Conservation (phyloP, 257 asterid species). For the Solanum raphanifolium region DNA sequence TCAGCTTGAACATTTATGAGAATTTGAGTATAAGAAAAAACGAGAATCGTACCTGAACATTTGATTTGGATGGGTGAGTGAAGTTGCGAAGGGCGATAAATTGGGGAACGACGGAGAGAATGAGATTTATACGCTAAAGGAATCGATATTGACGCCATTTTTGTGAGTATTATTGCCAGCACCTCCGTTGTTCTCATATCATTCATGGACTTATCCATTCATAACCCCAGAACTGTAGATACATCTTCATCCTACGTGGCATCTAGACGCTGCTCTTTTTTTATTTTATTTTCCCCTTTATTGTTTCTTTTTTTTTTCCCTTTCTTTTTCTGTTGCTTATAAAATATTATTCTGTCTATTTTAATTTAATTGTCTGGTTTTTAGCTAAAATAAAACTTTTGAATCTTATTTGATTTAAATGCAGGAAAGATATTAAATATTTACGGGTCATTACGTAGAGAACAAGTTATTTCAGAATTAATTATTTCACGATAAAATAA, state of each 20-base stretch:
- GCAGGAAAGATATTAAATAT: too few species aligned
- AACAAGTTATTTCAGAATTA: too few species aligned
- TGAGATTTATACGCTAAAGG: conserved; percentile 34
- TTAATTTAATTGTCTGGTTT: too few species aligned
- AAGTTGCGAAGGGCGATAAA: conserved; percentile 12
- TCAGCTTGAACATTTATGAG: background rate
- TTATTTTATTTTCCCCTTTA: background rate
- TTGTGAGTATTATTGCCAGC: background rate
- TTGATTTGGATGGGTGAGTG: conserved; percentile 25
- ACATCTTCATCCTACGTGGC: conserved; percentile 14
- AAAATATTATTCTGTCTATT: too few species aligned
- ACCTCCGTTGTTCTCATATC: background rate
- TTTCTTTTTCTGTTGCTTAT: too few species aligned
- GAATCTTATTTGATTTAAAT: too few species aligned
- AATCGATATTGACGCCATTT: conserved; percentile 45
- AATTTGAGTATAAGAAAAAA: background rate
- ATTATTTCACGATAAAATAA: too few species aligned
- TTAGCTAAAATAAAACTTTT: too few species aligned
- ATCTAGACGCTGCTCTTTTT: background rate
- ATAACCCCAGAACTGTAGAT: background rate
- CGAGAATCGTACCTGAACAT: conserved; percentile 39
- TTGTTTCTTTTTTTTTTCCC: too few species aligned
- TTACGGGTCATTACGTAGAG: too few species aligned
- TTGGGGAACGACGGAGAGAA: conserved; percentile 6
- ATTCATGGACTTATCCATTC: conserved; percentile 9